A percentile compares a stretch with the other conserved stretches of the same genome.
These are phyloP conservation scores for Metschnikowia cerradonensis DNA, from an alignment of 805 yeast species.

Conservation along the genomic window DNA sequence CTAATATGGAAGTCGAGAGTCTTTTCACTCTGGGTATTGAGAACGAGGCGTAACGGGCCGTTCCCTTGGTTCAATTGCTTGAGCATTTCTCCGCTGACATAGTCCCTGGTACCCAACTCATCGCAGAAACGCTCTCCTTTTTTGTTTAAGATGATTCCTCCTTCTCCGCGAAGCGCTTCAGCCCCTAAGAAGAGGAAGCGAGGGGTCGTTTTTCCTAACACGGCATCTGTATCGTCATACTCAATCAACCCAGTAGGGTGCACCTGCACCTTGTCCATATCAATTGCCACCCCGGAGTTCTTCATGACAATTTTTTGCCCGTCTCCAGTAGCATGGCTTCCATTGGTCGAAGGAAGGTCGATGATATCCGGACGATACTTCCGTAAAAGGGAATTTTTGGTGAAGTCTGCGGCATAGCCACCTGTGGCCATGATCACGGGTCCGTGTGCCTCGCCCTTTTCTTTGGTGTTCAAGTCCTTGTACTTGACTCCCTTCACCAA, in stretches of 20 bases:
- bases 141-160: constrained; percentile 53
- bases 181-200: constrained; percentile 59
- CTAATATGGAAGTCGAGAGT: constrained; percentile 49
- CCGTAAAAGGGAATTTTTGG: constrained; percentile 47
- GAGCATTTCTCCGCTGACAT: constrained; percentile 55
- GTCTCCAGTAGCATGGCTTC: constrained; percentile 60
- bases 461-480: constrained; percentile 30
- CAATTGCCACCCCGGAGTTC: constrained; percentile 53
- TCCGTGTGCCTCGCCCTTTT: constrained; percentile 38
- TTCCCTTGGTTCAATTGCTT: constrained; percentile 35
- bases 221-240: constrained; percentile 41
- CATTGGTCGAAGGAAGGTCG: constrained; percentile 57
- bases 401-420: constrained; percentile 64
- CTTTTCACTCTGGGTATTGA: constrained; percentile 44
- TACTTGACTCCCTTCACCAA: constrained; percentile 19
- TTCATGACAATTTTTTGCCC: constrained; percentile 54
- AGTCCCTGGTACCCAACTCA: constrained; percentile 57
- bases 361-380: constrained; percentile 57
- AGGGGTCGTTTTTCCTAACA: constrained; percentile 35
- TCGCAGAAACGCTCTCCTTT: constrained; percentile 56
- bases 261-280: constrained; percentile 62
- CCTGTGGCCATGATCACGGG: constrained; percentile 64
- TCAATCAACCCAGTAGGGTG: constrained; percentile 66
- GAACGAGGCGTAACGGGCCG: constrained; percentile 48
- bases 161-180: constrained; percentile 63